Percentiles rank a stretch among this genome's conserved stretches.
Evolutionary conservation across 345 rosid species (phyloP).

Genomic region (Aethionema arabicum): DNA sequence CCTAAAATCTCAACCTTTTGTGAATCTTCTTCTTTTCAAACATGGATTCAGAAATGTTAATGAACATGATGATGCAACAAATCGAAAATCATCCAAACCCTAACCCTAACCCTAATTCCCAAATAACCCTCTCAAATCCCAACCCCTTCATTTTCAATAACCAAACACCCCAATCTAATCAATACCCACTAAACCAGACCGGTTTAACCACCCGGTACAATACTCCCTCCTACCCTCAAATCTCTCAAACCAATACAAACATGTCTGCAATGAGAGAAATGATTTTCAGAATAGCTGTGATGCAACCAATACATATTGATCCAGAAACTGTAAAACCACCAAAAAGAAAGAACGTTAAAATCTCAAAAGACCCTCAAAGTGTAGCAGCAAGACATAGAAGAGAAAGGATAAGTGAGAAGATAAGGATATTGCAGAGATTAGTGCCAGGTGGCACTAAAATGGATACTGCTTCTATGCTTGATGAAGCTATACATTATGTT

Average conservation of each 20-base stretch:
- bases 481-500: slow-evolving; percentile 90
- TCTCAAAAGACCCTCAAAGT: slow-evolving; percentile 94
- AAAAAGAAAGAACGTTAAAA: slow-evolving; percentile 76
- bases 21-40: slow-evolving; percentile 33
- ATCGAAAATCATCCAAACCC: slow-evolving; percentile 57
- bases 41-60: slow-evolving; percentile 36
- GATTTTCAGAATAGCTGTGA: slow-evolving; percentile 82
- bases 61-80: slow-evolving; percentile 62
- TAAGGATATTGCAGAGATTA: slow-evolving; percentile 84
- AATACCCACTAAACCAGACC: slow-evolving; percentile 32
- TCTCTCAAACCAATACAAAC: slow-evolving; percentile 20
- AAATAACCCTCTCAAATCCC: slow-evolving; percentile 30
- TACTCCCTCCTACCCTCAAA: slow-evolving; percentile 23
- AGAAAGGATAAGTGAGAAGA: slow-evolving; percentile 85
- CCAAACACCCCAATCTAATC: slow-evolving; percentile 30
- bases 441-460: slow-evolving; percentile 97
- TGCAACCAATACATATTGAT: slow-evolving; percentile 85
- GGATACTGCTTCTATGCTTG: slow-evolving; percentile 96
- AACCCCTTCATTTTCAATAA: slow-evolving; percentile 27
- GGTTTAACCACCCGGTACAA: slow-evolving; percentile 27
- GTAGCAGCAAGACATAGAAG: slow-evolving; percentile 88
- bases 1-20: slow-evolving; percentile 32
- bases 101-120: slow-evolving; percentile 32
- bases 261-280: slow-evolving; percentile 85
- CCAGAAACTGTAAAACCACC: slow-evolving; percentile 87